phyloP scores from a whole-genome alignment of 2,329 filamentous ascomycete species.

The Lachnellula subtilissima region DNA sequence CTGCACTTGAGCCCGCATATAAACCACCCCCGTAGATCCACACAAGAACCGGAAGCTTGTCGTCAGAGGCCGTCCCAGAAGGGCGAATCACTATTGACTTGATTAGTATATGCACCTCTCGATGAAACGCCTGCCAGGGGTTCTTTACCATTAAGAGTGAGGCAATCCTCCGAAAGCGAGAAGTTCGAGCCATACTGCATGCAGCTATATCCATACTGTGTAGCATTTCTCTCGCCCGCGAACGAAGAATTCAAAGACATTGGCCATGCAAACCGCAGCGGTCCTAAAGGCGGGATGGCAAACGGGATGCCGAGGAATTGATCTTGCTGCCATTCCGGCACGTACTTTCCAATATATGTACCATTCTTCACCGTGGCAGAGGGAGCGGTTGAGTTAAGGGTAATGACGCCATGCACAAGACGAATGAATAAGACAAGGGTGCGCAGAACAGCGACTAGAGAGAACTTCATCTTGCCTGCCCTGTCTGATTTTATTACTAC shows the following conservation, averaged over 20 bases:
- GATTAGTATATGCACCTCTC: background rate
- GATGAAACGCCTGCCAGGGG: background rate
- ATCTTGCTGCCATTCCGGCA: slow-evolving; percentile 30
- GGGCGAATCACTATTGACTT: slow-evolving; percentile 37
- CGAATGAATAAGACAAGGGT: background rate
- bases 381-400: slow-evolving; percentile 10
- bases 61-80: slow-evolving; percentile 28
- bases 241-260: slow-evolving; percentile 37
- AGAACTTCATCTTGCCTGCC: background rate
- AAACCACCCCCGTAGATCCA: slow-evolving; percentile 60
- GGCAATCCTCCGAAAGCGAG: slow-evolving; percentile 45
- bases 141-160: slow-evolving; percentile 35
- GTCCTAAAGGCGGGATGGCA: slow-evolving; percentile 40
- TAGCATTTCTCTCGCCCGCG: slow-evolving; percentile 36
- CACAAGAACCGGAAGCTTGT: slow-evolving; percentile 38
- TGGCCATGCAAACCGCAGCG: slow-evolving; percentile 39
- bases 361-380: slow-evolving; percentile 21
- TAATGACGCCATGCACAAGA: background rate
- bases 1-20: slow-evolving; percentile 44
- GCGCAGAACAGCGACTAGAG: background rate
- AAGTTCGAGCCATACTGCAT: slow-evolving; percentile 40
- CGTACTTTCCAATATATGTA: slow-evolving; percentile 21
- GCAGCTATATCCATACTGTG: slow-evolving; percentile 41
- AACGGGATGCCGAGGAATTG: slow-evolving; percentile 46
- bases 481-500: no score